Percentiles rank a stretch among this genome's conserved stretches.
These are phyloP conservation scores for Botrytis sinoallii DNA, from an alignment of 2,329 filamentous ascomycete genomes.

Conservation along the genomic window DNA sequence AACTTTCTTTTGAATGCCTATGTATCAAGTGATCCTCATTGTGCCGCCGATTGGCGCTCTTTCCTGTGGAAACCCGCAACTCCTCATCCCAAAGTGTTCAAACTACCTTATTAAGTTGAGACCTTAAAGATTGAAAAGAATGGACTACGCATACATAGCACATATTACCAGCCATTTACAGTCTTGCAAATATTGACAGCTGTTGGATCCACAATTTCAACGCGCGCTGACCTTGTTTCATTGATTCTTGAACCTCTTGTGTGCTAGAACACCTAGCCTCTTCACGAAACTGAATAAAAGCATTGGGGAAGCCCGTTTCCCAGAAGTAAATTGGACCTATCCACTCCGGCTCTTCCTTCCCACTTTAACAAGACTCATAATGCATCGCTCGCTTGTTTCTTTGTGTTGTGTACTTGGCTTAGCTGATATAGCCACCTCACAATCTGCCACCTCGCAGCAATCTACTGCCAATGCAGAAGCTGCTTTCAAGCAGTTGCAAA, in stretches of 20 bases:
- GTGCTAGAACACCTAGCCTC: neutral
- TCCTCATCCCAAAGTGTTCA: neutral
- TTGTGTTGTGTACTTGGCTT: neutral
- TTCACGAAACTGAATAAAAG: neutral
- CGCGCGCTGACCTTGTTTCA: conserved; percentile 1
- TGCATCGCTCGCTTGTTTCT: conserved; percentile 8
- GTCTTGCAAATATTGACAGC: neutral
- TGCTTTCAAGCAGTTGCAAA: conserved; percentile 49
- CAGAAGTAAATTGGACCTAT: neutral
- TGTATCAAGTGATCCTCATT: neutral
- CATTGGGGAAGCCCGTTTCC: neutral
- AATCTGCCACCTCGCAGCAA: conserved; percentile 23
- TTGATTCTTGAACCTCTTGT: neutral
- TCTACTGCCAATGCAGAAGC: conserved; percentile 30
- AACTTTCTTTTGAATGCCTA: neutral
- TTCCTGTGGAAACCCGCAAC: neutral
- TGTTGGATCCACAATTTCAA: neutral
- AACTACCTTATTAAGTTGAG: neutral
- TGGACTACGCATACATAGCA: neutral
- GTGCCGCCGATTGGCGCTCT: neutral
- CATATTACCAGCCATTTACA: neutral
- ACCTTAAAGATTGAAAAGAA: neutral
- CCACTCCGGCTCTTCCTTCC: neutral
- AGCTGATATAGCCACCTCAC: conserved; percentile 11
- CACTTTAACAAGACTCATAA: conserved; percentile 7